These are phyloP conservation scores for Rhododendron molle DNA, from an alignment of 148 eudicot species.

Conservation along the genomic window DNA sequence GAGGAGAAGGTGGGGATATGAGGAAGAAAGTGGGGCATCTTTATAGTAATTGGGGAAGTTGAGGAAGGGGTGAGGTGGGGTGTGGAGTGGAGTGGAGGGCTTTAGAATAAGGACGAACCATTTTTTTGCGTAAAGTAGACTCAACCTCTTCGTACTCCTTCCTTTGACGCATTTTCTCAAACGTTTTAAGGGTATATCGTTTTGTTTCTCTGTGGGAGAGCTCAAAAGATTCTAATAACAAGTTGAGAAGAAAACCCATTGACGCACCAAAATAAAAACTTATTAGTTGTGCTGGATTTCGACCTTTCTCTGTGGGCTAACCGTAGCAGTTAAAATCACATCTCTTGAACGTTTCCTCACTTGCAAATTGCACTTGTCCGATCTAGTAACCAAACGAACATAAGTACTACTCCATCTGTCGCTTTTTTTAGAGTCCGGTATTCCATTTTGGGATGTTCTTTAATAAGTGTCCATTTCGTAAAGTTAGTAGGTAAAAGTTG, in stretches of 20 bases:
- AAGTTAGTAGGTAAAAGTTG: too few relatives aligned
- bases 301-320: not conserved
- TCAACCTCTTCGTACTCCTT: constrained; percentile 46
- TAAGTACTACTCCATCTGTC: too few relatives aligned
- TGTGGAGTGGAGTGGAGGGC: constrained; percentile 2
- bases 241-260: constrained; percentile 10
- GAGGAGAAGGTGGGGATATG: constrained; percentile 2
- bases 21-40: constrained; percentile 11
- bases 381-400: not conserved
- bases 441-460: too few relatives aligned
- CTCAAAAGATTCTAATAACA: not conserved
- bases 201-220: not conserved
- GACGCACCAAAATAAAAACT: not conserved
- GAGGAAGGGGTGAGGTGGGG: constrained; percentile 15
- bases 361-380: not conserved
- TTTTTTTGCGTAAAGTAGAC: constrained; percentile 74
- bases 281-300: not conserved
- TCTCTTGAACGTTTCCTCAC: not conserved
- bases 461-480: too few relatives aligned
- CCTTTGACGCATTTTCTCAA: constrained; percentile 41
- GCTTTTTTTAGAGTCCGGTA: too few relatives aligned
- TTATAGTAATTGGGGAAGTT: constrained; percentile 14
- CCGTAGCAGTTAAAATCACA: constrained; percentile 7
- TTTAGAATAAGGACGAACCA: constrained; percentile 20
- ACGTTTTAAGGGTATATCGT: constrained; percentile 4